phyloP scores from a whole-genome alignment of 768 basidiomycete genomes.

The Coprinellus aureogranulatus region DNA sequence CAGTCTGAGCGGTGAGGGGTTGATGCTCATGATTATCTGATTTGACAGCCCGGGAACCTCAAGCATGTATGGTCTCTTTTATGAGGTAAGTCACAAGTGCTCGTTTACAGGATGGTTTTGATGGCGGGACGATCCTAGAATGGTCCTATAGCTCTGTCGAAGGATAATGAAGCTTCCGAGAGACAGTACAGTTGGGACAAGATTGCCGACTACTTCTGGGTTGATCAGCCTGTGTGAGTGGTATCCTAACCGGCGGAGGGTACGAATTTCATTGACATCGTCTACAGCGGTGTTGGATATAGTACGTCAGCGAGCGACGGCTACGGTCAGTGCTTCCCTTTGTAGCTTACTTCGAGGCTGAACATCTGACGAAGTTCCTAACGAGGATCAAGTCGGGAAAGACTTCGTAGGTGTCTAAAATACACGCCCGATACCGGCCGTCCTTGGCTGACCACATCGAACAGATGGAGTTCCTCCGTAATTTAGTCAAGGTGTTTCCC shows the following conservation, averaged over 20 bases:
- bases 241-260: background rate
- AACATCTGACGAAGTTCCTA: constrained; percentile 36
- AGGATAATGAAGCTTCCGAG: constrained; percentile 44
- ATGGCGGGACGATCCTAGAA: constrained; percentile 42
- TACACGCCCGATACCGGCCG: no score
- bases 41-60: constrained; percentile 61
- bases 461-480: constrained; percentile 70
- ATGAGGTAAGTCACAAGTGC: constrained; percentile 46
- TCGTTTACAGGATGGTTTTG: background rate
- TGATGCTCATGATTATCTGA: background rate
- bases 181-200: constrained; percentile 60
- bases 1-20: background rate
- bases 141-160: constrained; percentile 61
- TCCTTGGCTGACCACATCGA: background rate
- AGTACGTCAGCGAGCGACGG: constrained; percentile 62
- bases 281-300: constrained; percentile 49
- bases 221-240: constrained; percentile 68
- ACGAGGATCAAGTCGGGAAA: constrained; percentile 64
- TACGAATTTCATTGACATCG: constrained; percentile 1
- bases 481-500: constrained; percentile 75
- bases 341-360: background rate
- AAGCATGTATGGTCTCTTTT: constrained; percentile 60
- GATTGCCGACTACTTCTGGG: constrained; percentile 67
- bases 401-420: constrained; percentile 44
- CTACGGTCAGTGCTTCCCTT: constrained; percentile 47